Base-by-base conservation (phyloP, 257 asterid species). In the Salvia splendens region DNA sequence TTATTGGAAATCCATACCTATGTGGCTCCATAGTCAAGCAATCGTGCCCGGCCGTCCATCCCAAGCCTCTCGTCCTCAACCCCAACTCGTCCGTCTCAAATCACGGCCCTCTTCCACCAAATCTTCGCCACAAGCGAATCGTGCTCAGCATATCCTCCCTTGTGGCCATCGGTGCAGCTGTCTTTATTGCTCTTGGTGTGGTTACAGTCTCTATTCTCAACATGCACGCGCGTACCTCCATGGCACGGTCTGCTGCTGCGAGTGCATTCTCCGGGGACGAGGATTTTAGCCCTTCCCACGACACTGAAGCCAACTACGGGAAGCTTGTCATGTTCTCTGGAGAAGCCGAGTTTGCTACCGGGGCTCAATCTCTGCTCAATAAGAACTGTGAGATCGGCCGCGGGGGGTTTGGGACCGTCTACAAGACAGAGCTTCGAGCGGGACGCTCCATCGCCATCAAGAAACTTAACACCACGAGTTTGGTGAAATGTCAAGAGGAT, bases 281-380 rank as follows among this genome's bases (percentile, higher is more conserved):
- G 10, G 92, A 91, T 33, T 81, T 68, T 32, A 86, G 95, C 84
- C 88, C 83, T 15, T 88, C 95, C 10, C 88, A 81, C 7, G 80
- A 86, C 20, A 67, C 81, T 0, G 95, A 88, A 65, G 87, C 90
- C 41, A 88, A 87, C 78, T 86, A 80, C 36, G 98, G 98, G 14
- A 91, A 91, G 78, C 91, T 91, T 10, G 95, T 91, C 51, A 86
- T 91, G 96, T 86, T 91, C 66, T 83, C 98, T 24, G 90, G 95
- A 14, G 89, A 87, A 24, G 85, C 88, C 3, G 95, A 85, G 66
- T 91, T 91, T 65, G 81, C 69, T 12, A 61, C 82, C 0, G 95
- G 96, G 40, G 82, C 95, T 53, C 93, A 89, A 28, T 77, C 89
- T 20, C 79, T 91, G 62, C 95, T 91, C 12, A 86, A 85, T 64